Percentiles rank a stretch among this genome's conserved stretches.
These are phyloP conservation scores for Wallacemonas sp. DNA, from an alignment of 208 protist genomes.

Conservation along the genomic window DNA sequence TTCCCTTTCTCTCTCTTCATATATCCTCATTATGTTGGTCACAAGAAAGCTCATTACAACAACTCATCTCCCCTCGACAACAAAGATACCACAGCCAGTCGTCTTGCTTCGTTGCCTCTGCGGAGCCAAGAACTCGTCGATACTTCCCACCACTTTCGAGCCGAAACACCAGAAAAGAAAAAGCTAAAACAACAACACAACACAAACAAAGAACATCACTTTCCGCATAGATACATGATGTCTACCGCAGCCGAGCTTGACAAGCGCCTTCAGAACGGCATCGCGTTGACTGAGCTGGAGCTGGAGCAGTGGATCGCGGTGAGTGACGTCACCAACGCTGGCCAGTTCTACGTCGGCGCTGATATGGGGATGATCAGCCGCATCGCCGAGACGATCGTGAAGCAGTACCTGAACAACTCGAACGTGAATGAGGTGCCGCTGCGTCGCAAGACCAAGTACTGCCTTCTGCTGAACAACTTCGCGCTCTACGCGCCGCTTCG, in stretches of 20 bases:
- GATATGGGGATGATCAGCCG: constrained; percentile 36
- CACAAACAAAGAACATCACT: no score
- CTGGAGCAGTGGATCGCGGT: constrained; percentile 68
- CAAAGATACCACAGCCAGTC: no score
- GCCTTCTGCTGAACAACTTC: constrained; percentile 90
- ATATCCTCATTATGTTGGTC: no score
- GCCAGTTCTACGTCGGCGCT: constrained; percentile 44
- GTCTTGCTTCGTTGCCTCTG: no score
- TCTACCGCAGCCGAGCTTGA: constrained; percentile 46
- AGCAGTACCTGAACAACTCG: constrained; percentile 81
- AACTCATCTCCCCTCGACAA: no score
- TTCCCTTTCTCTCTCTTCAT: no score
- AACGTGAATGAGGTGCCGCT: constrained; percentile 67
- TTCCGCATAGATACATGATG: constrained; percentile 27
- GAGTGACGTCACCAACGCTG: constrained; percentile 59
- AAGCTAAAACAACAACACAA: neutral
- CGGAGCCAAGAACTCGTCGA: no score
- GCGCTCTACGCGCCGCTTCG: constrained; percentile 75
- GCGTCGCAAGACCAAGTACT: constrained; percentile 83
- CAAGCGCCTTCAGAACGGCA: constrained; percentile 43
- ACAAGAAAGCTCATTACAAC: no score
- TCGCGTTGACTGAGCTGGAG: constrained; percentile 42
- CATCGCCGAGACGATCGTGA: constrained; percentile 39
- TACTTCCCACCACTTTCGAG: no score
- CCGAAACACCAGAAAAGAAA: constrained; percentile 12